Percentiles rank a stretch among this genome's conserved stretches.
Evolutionary conservation across 257 asterid genomes (phyloP).

Genomic region (Solanum infundibuliforme): DNA sequence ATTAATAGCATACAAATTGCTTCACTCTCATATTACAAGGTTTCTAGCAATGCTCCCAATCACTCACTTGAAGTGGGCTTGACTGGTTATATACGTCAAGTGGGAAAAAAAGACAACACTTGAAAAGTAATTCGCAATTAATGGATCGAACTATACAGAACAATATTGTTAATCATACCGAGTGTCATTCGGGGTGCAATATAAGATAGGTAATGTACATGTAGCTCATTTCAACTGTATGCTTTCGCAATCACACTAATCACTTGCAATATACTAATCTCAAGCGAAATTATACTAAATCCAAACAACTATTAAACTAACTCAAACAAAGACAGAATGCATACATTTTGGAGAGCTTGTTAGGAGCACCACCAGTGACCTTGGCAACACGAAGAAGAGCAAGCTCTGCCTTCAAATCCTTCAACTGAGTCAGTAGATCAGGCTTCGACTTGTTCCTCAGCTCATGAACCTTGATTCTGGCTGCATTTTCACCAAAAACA

Average conservation of each 20-base stretch:
- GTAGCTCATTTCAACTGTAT: background rate
- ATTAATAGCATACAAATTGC: background rate
- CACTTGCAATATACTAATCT: background rate
- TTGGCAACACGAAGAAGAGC: conserved; percentile 47
- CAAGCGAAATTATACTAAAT: background rate
- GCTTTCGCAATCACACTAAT: background rate
- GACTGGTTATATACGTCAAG: background rate
- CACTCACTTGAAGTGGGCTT: background rate
- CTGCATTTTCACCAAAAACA: conserved; percentile 13
- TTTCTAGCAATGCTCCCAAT: background rate
- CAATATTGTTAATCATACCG: background rate
- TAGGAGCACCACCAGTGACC: conserved; percentile 62
- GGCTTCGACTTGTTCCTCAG: conserved; percentile 42
- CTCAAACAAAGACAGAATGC: background rate
- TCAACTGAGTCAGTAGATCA: conserved; percentile 38
- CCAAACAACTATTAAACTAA: background rate
- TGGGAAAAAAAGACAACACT: background rate
- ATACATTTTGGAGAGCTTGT: conserved; percentile 45
- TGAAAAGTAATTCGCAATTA: background rate
- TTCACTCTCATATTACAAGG: background rate
- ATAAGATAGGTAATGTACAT: background rate
- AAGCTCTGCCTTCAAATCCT: conserved; percentile 51
- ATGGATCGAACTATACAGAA: background rate
- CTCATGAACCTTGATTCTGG: conserved; percentile 63
- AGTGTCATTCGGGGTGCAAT: background rate